Evolutionary conservation across 345 rosid genomes (phyloP), one percentile per base, ranked within the genome.

Genomic region (Mangifera indica): DNA sequence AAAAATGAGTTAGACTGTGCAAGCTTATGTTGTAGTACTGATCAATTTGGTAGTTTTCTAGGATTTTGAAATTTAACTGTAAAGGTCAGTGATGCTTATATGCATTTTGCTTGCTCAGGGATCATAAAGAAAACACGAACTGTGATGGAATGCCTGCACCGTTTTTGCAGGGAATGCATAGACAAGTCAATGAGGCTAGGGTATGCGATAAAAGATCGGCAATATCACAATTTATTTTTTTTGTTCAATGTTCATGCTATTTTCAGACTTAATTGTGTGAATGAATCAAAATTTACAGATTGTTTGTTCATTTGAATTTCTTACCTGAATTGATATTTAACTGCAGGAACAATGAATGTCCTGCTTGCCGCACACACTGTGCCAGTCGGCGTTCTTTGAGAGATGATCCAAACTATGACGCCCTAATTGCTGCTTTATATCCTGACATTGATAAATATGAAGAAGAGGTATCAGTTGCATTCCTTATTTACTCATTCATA

Each of bases 291-390:
- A 9, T 9, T 34, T 74, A 65, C 60, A 5, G 59, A 69, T 62
- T 68, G 22, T 46, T 49, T 60, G 12, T 14, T 20, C 15, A 18
- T n/a, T 42, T 54, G 5, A 74, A 69, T 49, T 48, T 56, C 37
- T 21, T 57, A 20, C 59, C 67, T 48, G 57, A 52, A 64, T 44
- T 79, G 75, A 60, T 71, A 63, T 56, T 69, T 57, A 60, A 65
- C 78, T 85, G 78, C 86, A 94, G 98, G 87, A 94, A 94, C 75
- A 92, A 90, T 63, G 98, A 94, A 80, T 94, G 98, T 75, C 98
- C 98, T 79, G 92, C 98, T 74, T 94, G 97, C 76, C 95, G 98
- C 81, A 92, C 95, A 44, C 98, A 94, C 80, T 90, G 95, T 83
- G 95, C 98, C 65, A 94, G 98, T 76, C 88, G 98, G 24, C 98